These are phyloP conservation scores for Anthostomella pinea DNA, from an alignment of 2,329 filamentous ascomycete species.

Conservation along the genomic window DNA sequence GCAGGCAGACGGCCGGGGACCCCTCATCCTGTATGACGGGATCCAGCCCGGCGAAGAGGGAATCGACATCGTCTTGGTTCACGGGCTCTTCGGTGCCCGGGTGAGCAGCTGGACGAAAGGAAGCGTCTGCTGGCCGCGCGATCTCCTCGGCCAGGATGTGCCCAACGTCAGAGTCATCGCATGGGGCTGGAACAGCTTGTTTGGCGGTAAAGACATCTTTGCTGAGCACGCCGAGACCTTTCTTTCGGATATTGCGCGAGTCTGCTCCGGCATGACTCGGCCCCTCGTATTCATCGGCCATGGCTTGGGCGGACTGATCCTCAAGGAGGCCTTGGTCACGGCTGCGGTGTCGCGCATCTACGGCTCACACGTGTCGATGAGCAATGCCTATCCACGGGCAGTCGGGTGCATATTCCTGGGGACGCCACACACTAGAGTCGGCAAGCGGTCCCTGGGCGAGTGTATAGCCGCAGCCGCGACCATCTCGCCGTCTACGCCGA, in stretches of 20 bases:
- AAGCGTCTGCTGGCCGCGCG: constrained; percentile 30
- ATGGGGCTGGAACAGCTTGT: constrained; percentile 27
- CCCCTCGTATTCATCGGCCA: constrained; percentile 31
- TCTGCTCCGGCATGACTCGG: constrained; percentile 24
- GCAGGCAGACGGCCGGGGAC: constrained; percentile 25
- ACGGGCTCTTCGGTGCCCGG: constrained; percentile 28
- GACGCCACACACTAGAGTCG: constrained; percentile 27
- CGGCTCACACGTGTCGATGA: constrained; percentile 29
- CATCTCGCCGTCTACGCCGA: constrained; percentile 24
- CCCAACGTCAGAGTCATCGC: constrained; percentile 26
- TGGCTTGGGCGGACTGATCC: constrained; percentile 29
- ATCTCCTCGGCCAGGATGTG: constrained; percentile 28
- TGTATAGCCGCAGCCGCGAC: constrained; percentile 27
- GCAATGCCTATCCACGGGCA: constrained; percentile 31
- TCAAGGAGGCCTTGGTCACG: constrained; percentile 31
- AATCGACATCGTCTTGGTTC: constrained; percentile 30
- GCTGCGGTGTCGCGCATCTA: constrained; percentile 31
- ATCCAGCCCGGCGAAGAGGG: constrained; percentile 23
- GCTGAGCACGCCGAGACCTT: constrained; percentile 27
- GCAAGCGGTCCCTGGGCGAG: constrained; percentile 28
- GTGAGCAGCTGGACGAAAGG: constrained; percentile 25
- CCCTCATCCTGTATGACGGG: constrained; percentile 25
- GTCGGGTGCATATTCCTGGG: constrained; percentile 31
- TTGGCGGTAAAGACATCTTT: constrained; percentile 24
- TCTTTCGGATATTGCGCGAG: constrained; percentile 25